These are phyloP conservation scores for Lantana camara DNA, from an alignment of 257 asterid genomes.

Conservation along the genomic window DNA sequence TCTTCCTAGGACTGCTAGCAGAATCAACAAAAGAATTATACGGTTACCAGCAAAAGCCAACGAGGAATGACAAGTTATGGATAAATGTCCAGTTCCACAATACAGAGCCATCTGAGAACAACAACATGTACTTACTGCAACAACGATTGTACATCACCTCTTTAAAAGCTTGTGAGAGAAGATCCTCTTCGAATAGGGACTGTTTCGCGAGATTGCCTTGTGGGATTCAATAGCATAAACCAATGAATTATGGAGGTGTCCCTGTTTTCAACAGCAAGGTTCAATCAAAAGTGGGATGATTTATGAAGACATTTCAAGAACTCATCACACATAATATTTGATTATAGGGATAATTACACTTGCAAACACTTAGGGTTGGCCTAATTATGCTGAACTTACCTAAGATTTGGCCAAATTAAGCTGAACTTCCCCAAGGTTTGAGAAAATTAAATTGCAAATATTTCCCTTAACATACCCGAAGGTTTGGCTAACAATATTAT, in stretches of 20 bases:
- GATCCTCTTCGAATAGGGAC: conserved; percentile 61
- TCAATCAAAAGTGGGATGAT: no score
- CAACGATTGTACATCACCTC: conserved; percentile 26
- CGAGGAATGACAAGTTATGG: not conserved
- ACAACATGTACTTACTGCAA: conserved; percentile 8
- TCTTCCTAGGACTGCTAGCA: conserved; percentile 16
- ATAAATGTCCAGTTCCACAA: not conserved
- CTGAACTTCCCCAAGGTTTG: no score
- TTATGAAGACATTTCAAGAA: no score
- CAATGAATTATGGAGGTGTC: conserved; percentile 42
- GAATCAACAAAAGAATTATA: conserved; percentile 12
- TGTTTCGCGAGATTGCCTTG: conserved; percentile 53
- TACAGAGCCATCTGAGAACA: not conserved
- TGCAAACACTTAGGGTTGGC: no score
- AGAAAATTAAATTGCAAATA: no score
- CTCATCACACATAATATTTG: no score
- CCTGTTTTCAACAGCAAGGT: conserved; percentile 38
- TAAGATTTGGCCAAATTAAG: no score
- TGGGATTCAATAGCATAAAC: conserved; percentile 53
- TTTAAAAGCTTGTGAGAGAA: conserved; percentile 56
- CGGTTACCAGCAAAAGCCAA: not conserved
- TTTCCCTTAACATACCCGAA: no score
- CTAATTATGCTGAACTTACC: no score
- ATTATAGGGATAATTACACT: no score
- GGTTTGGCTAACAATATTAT: no score